Percentiles rank a stretch among this genome's conserved stretches.
Evolutionary conservation across 192 early-diverging fungal genomes (phyloP).

Genomic region (Kickxella alabastrina): DNA sequence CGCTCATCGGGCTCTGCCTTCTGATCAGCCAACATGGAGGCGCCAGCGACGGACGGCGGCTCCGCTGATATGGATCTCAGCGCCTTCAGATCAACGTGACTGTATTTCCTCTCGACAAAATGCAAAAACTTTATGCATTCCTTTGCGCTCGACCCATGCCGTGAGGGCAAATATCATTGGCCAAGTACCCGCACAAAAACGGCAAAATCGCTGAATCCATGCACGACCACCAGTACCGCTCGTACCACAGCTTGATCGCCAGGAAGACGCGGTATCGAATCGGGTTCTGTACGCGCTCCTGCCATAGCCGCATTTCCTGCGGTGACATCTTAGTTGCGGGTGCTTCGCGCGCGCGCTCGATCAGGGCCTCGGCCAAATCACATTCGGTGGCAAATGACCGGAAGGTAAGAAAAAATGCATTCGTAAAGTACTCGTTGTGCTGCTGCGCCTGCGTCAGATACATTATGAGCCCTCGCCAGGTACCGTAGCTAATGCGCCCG

Average conservation of each 20-base stretch:
- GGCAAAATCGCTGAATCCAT: constrained; percentile 40
- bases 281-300: constrained; percentile 57
- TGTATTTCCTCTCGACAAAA: constrained; percentile 11
- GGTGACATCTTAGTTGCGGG: constrained; percentile 54
- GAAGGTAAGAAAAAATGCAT: constrained; percentile 82
- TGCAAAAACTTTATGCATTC: constrained; percentile 35
- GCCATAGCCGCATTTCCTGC: constrained; percentile 59
- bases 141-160: constrained; percentile 18
- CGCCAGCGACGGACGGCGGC: no score
- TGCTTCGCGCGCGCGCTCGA: constrained; percentile 60
- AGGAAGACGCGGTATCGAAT: constrained; percentile 70
- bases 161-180: constrained; percentile 26
- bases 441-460: constrained; percentile 52
- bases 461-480: constrained; percentile 35
- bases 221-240: constrained; percentile 61
- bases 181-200: constrained; percentile 30
- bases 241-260: constrained; percentile 80
- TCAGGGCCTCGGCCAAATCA: constrained; percentile 62
- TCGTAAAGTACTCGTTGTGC: constrained; percentile 51
- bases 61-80: not conserved
- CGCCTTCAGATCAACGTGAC: constrained; percentile 7
- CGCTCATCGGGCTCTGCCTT: no score
- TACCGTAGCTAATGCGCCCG: constrained; percentile 50
- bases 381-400: constrained; percentile 71
- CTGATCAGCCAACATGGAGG: no score